phyloP scores from a whole-genome alignment of 2,329 filamentous ascomycete genomes.

The Alternaria gansuensis region DNA sequence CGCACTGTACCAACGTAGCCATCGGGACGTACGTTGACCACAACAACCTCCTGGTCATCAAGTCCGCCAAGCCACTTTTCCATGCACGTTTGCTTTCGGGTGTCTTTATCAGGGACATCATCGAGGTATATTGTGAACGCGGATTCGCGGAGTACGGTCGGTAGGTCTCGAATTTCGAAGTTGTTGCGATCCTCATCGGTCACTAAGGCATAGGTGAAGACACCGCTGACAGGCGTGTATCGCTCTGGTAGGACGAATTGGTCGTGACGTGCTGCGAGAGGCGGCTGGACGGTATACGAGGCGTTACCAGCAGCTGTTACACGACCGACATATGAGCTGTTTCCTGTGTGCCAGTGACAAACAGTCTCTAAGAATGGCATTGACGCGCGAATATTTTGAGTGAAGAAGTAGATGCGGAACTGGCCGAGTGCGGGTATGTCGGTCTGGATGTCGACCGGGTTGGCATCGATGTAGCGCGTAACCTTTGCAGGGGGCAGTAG shows the following conservation, averaged over 20 bases:
- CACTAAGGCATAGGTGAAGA: constrained; percentile 72
- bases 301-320: constrained; percentile 66
- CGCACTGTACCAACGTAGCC: constrained; percentile 75
- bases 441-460: constrained; percentile 78
- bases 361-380: constrained; percentile 68
- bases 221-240: constrained; percentile 72
- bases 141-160: constrained; percentile 68
- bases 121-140: constrained; percentile 78
- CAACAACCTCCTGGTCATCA: constrained; percentile 65
- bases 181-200: constrained; percentile 70
- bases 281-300: constrained; percentile 69
- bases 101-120: constrained; percentile 66
- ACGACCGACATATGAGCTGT: constrained; percentile 66
- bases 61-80: constrained; percentile 74
- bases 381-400: constrained; percentile 66
- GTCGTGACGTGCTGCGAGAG: constrained; percentile 67
- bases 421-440: constrained; percentile 81
- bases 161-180: constrained; percentile 73
- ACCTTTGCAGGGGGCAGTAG: constrained; percentile 73
- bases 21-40: constrained; percentile 75
- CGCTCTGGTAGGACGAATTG: constrained; percentile 72
- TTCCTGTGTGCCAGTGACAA: constrained; percentile 63
- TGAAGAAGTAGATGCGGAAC: constrained; percentile 77
- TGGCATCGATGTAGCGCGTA: constrained; percentile 78
- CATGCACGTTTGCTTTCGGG: constrained; percentile 63